phyloP scores from a whole-genome alignment of 305 asterid genomes.

The Fraxinus angustifolia region DNA sequence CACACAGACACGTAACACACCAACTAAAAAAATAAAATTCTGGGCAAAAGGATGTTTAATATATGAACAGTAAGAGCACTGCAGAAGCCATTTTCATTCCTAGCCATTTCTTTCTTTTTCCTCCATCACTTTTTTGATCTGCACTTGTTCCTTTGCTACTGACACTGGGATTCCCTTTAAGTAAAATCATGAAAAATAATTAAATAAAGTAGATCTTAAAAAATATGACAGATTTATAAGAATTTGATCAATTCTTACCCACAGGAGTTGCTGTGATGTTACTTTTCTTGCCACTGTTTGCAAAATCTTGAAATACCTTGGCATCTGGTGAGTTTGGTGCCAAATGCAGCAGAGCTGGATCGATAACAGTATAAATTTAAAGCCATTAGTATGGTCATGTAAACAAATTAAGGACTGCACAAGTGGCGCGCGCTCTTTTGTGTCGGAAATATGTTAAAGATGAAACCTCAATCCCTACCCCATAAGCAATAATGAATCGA shows the following conservation, averaged over 20 bases:
- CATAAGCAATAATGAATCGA: too few species aligned
- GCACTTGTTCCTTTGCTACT: slow-evolving; percentile 22
- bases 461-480: background rate
- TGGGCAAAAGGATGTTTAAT: background rate
- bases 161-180: slow-evolving; percentile 27
- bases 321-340: slow-evolving; percentile 76
- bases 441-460: background rate
- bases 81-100: slow-evolving; percentile 24
- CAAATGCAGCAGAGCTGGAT: slow-evolving; percentile 58
- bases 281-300: slow-evolving; percentile 32
- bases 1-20: background rate
- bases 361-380: background rate
- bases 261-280: slow-evolving; percentile 29
- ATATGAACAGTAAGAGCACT: background rate
- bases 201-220: background rate
- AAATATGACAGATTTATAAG: background rate
- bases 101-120: slow-evolving; percentile 16
- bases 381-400: background rate
- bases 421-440: background rate
- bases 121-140: slow-evolving; percentile 34
- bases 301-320: slow-evolving; percentile 59
- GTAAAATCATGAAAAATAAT: background rate
- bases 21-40: background rate
- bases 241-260: slow-evolving; percentile 27
- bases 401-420: background rate